A percentile compares a stretch with the other conserved stretches of the same genome.
Conservation (phyloP, 805 yeast genomes). For the Starmerella floris region DNA sequence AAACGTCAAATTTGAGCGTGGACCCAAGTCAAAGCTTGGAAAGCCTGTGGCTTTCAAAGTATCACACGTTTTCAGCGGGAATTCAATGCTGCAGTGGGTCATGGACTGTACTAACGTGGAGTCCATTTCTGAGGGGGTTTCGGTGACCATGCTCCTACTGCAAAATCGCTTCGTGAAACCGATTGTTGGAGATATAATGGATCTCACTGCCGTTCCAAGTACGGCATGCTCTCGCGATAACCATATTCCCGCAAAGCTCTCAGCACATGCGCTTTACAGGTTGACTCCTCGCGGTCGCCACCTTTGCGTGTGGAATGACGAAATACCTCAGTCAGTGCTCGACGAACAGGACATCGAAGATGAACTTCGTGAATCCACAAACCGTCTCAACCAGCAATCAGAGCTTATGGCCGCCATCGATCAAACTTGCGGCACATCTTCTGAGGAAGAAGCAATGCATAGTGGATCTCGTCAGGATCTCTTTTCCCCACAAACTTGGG, state of each 20-base stretch:
- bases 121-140: conserved; percentile 24
- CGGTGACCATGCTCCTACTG: conserved; percentile 15
- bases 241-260: not conserved
- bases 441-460: no score
- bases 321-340: not conserved
- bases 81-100: conserved; percentile 73
- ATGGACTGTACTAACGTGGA: conserved; percentile 75
- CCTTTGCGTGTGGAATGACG: conserved; percentile 11
- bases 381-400: not conserved
- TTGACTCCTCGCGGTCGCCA: conserved; percentile 15
- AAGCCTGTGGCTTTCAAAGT: conserved; percentile 18
- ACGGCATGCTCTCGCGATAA: not conserved
- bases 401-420: no score
- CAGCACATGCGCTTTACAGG: conserved; percentile 13
- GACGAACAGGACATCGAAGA: not conserved
- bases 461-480: no score
- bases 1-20: conserved; percentile 28
- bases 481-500: conserved; percentile 7
- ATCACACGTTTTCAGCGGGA: conserved; percentile 53
- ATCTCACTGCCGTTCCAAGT: not conserved
- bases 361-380: not conserved
- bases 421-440: no score
- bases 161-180: conserved; percentile 27
- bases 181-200: conserved; percentile 7
- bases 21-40: conserved; percentile 8